Evolutionary conservation across 2,329 filamentous ascomycete genomes (phyloP).

Genomic region (Zalaria sp.): DNA sequence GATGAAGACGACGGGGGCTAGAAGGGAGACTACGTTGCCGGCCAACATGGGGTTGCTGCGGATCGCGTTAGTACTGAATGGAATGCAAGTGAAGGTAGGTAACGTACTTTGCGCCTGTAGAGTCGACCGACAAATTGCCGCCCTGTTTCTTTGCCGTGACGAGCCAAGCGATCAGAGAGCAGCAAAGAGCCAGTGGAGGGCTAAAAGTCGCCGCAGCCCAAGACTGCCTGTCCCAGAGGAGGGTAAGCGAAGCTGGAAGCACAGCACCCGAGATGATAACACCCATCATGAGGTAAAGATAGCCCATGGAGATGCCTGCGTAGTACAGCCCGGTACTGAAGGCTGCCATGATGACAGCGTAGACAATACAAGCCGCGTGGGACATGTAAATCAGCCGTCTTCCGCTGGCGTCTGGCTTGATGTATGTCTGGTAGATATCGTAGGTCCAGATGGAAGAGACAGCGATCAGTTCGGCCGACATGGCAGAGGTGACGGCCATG

Average conservation of each 20-base stretch:
- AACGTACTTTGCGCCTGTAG: slow-evolving; percentile 59
- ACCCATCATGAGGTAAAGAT: slow-evolving; percentile 81
- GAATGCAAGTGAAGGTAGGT: neutral
- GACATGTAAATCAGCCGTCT: slow-evolving; percentile 67
- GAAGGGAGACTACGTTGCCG: slow-evolving; percentile 69
- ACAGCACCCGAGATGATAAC: slow-evolving; percentile 70
- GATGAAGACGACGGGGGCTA: slow-evolving; percentile 62
- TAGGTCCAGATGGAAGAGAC: slow-evolving; percentile 81
- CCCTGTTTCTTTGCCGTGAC: slow-evolving; percentile 54
- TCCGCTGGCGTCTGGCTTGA: slow-evolving; percentile 64
- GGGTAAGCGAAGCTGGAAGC: slow-evolving; percentile 64
- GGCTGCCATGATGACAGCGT: slow-evolving; percentile 61
- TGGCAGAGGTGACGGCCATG: slow-evolving; percentile 79
- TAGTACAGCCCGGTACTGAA: slow-evolving; percentile 59
- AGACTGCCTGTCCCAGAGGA: slow-evolving; percentile 71
- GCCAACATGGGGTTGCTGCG: slow-evolving; percentile 62
- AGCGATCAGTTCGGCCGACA: slow-evolving; percentile 71
- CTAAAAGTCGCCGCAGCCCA: slow-evolving; percentile 57
- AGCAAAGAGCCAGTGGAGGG: slow-evolving; percentile 54
- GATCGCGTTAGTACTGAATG: neutral
- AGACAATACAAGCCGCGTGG: slow-evolving; percentile 58
- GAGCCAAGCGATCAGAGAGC: slow-evolving; percentile 62
- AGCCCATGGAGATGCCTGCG: slow-evolving; percentile 64
- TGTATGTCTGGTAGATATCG: slow-evolving; percentile 73
- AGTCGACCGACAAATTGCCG: slow-evolving; percentile 57